Conservation (phyloP, 2,329 filamentous ascomycete species). For the Zymoseptoria crescenta region DNA sequence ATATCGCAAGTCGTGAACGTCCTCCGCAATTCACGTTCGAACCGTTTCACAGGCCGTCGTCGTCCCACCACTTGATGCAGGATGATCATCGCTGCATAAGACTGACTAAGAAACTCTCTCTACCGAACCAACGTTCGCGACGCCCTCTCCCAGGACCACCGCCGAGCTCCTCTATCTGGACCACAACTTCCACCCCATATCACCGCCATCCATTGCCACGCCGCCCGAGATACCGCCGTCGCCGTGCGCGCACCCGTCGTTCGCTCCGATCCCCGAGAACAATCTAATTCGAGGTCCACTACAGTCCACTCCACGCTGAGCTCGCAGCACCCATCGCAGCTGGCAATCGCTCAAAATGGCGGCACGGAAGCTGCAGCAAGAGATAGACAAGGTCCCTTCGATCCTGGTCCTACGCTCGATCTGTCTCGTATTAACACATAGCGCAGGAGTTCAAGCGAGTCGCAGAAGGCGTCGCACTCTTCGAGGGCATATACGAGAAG, state of each 20-base stretch:
- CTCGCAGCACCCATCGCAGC: background rate
- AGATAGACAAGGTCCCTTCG: constrained; percentile 80
- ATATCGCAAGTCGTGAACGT: too few species aligned
- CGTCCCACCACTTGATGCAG: background rate
- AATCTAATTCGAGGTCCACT: background rate
- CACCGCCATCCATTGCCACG: background rate
- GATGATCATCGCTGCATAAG: background rate
- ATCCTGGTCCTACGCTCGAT: background rate
- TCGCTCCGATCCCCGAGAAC: background rate
- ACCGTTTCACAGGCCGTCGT: too few species aligned
- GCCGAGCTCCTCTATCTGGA: background rate
- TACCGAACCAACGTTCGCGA: background rate
- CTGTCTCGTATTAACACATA: constrained; percentile 12
- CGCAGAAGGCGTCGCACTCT: constrained; percentile 80
- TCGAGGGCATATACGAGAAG: constrained; percentile 96
- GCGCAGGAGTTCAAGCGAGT: constrained; percentile 77
- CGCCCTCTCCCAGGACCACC: background rate
- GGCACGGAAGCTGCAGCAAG: constrained; percentile 90
- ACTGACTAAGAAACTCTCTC: background rate
- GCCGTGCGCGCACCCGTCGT: background rate
- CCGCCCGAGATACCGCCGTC: background rate
- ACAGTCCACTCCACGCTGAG: background rate
- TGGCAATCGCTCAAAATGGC: constrained; percentile 56
- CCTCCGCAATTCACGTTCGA: too few species aligned
- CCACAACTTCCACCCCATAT: background rate